phyloP scores from a whole-genome alignment of 1,284 basidiomycete genomes.

The Paramarasmius palmivorus region DNA sequence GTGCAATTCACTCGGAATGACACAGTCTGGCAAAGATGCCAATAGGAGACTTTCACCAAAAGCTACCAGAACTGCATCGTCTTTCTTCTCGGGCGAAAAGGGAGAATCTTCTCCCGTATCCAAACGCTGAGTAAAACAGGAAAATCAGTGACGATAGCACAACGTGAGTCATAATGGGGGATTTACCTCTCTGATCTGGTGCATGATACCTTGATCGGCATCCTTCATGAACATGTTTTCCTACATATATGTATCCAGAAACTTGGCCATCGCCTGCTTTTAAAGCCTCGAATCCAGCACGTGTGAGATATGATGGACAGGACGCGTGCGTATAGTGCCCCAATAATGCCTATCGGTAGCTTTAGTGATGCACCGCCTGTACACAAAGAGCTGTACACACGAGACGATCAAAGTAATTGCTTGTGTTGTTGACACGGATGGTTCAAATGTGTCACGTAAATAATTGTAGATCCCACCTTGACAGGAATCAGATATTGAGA shows the following conservation, averaged over 20 bases:
- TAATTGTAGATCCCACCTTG: constrained; percentile 53
- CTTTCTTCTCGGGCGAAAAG: constrained; percentile 31
- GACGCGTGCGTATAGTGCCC: constrained; percentile 69
- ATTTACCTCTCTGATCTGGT: constrained; percentile 60
- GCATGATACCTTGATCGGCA: constrained; percentile 44
- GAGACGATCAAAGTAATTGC: constrained; percentile 71
- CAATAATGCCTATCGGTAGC: constrained; percentile 45
- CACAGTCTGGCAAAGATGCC: constrained; percentile 57
- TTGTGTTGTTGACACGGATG: constrained; percentile 57
- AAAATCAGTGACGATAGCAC: not conserved
- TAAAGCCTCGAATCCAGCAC: constrained; percentile 57
- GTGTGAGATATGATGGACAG: constrained; percentile 76
- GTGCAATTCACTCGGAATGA: constrained; percentile 61
- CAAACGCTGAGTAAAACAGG: constrained; percentile 42
- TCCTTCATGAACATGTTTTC: constrained; percentile 52
- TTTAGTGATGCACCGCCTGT: not conserved
- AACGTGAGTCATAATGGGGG: not conserved
- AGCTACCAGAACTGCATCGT: constrained; percentile 42
- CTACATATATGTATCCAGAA: constrained; percentile 46
- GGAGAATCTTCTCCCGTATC: constrained; percentile 69
- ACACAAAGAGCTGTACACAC: constrained; percentile 30
- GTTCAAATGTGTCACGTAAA: constrained; percentile 65
- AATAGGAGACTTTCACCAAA: constrained; percentile 63
- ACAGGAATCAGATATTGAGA: not conserved
- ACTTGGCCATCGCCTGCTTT: constrained; percentile 49